Evolutionary conservation across 805 yeast genomes (phyloP), one percentile per base, ranked within the genome.

Genomic region (Yamadazyma scolyti): DNA sequence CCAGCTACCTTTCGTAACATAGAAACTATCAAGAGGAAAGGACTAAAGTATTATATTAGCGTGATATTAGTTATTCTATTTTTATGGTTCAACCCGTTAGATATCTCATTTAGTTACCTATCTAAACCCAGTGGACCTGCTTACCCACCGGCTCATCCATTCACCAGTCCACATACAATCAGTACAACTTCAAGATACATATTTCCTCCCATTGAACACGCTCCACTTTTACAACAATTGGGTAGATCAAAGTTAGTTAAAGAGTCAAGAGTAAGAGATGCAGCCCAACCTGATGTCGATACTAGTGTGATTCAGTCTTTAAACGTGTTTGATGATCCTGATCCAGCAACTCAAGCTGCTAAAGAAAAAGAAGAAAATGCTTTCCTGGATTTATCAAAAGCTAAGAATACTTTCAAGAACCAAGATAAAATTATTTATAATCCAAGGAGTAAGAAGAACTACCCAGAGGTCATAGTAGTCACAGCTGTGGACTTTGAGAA

Each of bases 161-260:
- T 46, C 24, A 60, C 68, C 10, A 48, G 60, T 21, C 39, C 32
- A 9, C 47, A 56, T 28, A 39, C 36, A 11, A 62, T 77, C 16
- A 65, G 61, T 13, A 71, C 81, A 10, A 55, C 63, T 9, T 67
- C 77, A 12, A 63, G 68, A 22, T 68, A 75, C 47, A 79, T 83
- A 9, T 82, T 72, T 48, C 93, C 93, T n/a, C 72, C 77, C n/a
- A 68, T 82, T 21, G 88, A 82, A 42, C 79, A 82, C 46, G 79
- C 84, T 4, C 74, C 78, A 0, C 52, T 70, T 14, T 61, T 83
- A 37, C 72, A 75, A 42, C 79, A 78, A 36, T 48, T 82, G 30
- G 73, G 77, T 2, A 53, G 76, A 13, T 65, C 68, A 32, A 64
- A 68, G 10, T 54, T 82, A 19, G 79, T 77, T 36, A 65, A 64